phyloP scores from a whole-genome alignment of 257 asterid species.

The Handroanthus guayacan region DNA sequence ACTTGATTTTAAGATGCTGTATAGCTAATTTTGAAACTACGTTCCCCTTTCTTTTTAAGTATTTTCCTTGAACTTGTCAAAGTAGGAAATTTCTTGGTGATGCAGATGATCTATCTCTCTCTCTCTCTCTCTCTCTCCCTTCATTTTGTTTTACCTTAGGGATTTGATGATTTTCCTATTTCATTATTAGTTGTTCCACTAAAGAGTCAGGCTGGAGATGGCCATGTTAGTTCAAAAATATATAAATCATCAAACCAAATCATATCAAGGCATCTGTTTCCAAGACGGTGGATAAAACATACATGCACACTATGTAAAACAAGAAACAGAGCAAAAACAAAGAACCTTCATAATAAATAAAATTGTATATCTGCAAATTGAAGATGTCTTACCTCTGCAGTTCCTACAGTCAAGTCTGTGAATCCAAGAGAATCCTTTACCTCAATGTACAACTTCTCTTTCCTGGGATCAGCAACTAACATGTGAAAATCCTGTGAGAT shows the following conservation, averaged over 20 bases:
- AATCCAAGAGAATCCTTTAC: slow-evolving; percentile 92
- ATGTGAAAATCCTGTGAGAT: slow-evolving; percentile 83
- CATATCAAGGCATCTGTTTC: neutral
- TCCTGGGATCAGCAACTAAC: slow-evolving; percentile 83
- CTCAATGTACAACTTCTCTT: slow-evolving; percentile 74
- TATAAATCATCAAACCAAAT: neutral
- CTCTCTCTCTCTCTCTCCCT: slow-evolving; percentile 1
- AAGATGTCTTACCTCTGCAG: slow-evolving; percentile 71
- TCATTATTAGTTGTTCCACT: neutral
- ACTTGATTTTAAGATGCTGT: neutral
- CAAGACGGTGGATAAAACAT: neutral
- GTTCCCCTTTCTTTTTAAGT: slow-evolving; percentile 5
- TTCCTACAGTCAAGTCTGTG: slow-evolving; percentile 79
- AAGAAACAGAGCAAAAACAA: slow-evolving; percentile 4
- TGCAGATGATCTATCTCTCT: neutral
- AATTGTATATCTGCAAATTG: slow-evolving; percentile 17
- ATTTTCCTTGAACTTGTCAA: neutral
- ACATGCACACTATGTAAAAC: neutral
- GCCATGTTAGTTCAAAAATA: slow-evolving; percentile 4
- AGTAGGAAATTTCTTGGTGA: slow-evolving; percentile 3
- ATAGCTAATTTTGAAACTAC: neutral
- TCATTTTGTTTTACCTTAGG: neutral
- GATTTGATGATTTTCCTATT: neutral
- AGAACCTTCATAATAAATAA: slow-evolving; percentile 21
- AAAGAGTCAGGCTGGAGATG: slow-evolving; percentile 9